These are phyloP conservation scores for Poteriospumella lacustris DNA, from an alignment of 108 stramenopile genomes.

Conservation along the genomic window DNA sequence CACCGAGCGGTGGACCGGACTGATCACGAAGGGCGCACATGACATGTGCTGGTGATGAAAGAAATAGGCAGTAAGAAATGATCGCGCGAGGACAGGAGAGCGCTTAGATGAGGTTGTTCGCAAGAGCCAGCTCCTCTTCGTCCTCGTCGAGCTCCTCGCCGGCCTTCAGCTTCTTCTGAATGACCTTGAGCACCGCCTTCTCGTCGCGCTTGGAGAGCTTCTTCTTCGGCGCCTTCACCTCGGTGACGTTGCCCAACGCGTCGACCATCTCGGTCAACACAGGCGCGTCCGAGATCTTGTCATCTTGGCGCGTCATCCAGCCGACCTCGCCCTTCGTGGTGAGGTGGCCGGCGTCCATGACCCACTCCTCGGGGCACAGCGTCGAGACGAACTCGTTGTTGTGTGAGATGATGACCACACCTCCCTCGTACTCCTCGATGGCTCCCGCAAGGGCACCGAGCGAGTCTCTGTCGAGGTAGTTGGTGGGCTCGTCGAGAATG, in stretches of 20 bases:
- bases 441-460: constrained; percentile 95
- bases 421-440: constrained; percentile 92
- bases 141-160: constrained; percentile 30
- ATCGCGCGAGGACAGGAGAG: too few species aligned
- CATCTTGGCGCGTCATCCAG: constrained; percentile 51
- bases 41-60: too few species aligned
- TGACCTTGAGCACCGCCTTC: constrained; percentile 32
- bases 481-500: constrained; percentile 98
- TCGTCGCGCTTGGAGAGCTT: constrained; percentile 33
- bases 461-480: constrained; percentile 96
- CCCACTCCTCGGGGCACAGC: constrained; percentile 96
- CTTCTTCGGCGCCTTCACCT: constrained; percentile 31
- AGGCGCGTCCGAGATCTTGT: constrained; percentile 29
- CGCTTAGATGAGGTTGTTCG: neutral
- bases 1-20: too few species aligned
- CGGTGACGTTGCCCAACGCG: constrained; percentile 33
- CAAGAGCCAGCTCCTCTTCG: constrained; percentile 25
- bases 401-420: constrained; percentile 98
- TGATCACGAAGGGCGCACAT: too few species aligned
- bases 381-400: constrained; percentile 96
- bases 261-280: constrained; percentile 23
- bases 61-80: too few species aligned
- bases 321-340: constrained; percentile 59
- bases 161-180: constrained; percentile 32
- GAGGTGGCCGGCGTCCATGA: constrained; percentile 92